Conservation (phyloP, 306 rosid genomes). For the Canavalia gladiata region DNA sequence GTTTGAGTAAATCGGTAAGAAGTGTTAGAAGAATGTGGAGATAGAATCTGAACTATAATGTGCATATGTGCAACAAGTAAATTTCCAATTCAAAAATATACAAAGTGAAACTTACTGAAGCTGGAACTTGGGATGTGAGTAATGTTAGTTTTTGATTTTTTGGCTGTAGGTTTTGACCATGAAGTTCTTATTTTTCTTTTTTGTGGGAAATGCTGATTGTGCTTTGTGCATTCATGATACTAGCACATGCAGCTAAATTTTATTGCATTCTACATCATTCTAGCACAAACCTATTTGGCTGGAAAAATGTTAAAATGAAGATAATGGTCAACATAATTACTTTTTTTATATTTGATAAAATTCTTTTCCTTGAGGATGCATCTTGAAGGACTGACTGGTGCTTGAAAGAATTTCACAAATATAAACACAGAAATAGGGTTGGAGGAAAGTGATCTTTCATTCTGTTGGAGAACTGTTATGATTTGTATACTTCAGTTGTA, state of each 20-base stretch:
- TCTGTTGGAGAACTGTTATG: neutral
- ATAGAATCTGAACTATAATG: neutral
- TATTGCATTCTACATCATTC: neutral
- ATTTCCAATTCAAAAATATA: neutral
- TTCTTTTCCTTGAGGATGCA: neutral
- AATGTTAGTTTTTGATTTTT: neutral
- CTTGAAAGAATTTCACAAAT: neutral
- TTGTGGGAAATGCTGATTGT: neutral
- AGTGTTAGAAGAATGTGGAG: neutral
- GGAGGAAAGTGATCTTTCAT: neutral
- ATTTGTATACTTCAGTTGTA: neutral
- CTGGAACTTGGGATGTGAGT: neutral
- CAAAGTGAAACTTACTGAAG: neutral
- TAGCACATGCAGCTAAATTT: neutral
- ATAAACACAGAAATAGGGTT: neutral
- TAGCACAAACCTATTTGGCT: neutral
- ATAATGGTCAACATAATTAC: neutral
- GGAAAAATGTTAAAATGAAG: neutral
- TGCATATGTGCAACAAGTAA: neutral
- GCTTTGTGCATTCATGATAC: neutral
- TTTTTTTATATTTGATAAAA: neutral
- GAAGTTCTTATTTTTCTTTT: neutral
- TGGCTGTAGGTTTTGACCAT: constrained; percentile 2
- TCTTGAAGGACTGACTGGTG: constrained; percentile 11
- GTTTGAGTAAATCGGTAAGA: neutral